Base-by-base conservation (phyloP, 1,284 basidiomycete genomes). In the Rhizopogon parksii region DNA sequence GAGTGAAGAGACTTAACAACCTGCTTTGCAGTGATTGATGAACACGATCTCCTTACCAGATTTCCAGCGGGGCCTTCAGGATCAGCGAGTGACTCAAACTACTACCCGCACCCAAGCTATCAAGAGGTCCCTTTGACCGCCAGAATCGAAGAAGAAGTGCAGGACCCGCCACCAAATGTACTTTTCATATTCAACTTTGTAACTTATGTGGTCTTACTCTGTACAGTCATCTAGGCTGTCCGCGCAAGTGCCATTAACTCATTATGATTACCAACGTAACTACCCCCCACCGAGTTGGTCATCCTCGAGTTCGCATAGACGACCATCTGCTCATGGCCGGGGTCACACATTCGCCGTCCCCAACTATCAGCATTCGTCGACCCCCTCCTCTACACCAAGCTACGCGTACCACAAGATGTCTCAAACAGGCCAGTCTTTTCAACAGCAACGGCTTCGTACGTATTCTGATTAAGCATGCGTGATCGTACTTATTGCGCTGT, bases 131-230 rank as follows among this genome's bases (percentile, higher is more conserved):
- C 42, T 4, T 45, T 45, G 14, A 45, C 42, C 11, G 42, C 42
- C 6, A 45, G 42, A 34, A 45, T 45, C 5, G 42, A 45, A 19
- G 42, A 17, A 45, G 42, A 45, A 34, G 12, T 45, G 19, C 42
- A 30, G 17, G 42, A 45, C 1, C 9, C 30, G 1, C 8, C 42
- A 8, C 11, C 42, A 9, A 6, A 21, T 45, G 42, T 43, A 43
- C 7, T 32, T 12, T 4, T 19, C 6, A 4, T 14, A 9, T 43
- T 11, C 30, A 32, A 11, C 11, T 32, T 43, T 43, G 7, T n/a
- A 9, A 32, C 12, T 43, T 43, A 17, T 43, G 12, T 32, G n/a
- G 6, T 43, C 42, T 43, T 17, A 43, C 17, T 32, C 7, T 5
- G 4, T 34, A n/a, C 30, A 45, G 42, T 45, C 42, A 21, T 45